Conservation (phyloP, 2,329 filamentous ascomycete genomes). For the Diaporthe citri region DNA sequence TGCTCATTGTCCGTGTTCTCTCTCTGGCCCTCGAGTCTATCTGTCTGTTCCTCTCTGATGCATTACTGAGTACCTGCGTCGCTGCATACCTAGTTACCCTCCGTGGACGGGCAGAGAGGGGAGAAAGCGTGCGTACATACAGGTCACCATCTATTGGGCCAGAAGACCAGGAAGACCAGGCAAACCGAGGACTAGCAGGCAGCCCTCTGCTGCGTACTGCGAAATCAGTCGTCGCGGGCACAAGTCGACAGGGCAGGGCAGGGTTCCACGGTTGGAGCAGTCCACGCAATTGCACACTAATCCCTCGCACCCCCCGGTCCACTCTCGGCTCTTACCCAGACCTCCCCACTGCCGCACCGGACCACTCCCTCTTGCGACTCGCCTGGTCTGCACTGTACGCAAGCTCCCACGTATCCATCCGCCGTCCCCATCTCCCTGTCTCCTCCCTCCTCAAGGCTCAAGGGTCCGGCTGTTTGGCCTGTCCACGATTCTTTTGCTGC, state of each 20-base stretch:
- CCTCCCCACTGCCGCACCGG: constrained; percentile 20
- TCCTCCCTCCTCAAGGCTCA: constrained; percentile 25
- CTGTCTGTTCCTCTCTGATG: background rate
- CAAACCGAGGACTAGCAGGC: background rate
- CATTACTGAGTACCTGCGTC: background rate
- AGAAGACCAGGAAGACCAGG: background rate
- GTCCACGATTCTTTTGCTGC: constrained; percentile 11
- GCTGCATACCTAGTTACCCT: background rate
- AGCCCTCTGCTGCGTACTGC: constrained; percentile 7
- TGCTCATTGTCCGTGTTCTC: background rate
- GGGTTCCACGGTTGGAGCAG: constrained; percentile 18
- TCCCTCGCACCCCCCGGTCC: constrained; percentile 25
- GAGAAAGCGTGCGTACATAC: background rate
- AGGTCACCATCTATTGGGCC: background rate
- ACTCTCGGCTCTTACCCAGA: constrained; percentile 26
- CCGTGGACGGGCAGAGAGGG: background rate
- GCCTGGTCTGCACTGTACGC: constrained; percentile 28
- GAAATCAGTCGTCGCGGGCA: constrained; percentile 1
- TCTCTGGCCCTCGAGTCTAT: background rate
- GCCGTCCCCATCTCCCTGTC: constrained; percentile 30
- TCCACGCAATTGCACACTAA: constrained; percentile 37
- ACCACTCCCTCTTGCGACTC: constrained; percentile 1
- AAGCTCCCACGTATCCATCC: constrained; percentile 35
- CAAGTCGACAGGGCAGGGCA: constrained; percentile 21
- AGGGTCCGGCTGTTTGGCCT: constrained; percentile 23